phyloP scores from a whole-genome alignment of 2,329 filamentous ascomycete species.

The Lachnellula arida region DNA sequence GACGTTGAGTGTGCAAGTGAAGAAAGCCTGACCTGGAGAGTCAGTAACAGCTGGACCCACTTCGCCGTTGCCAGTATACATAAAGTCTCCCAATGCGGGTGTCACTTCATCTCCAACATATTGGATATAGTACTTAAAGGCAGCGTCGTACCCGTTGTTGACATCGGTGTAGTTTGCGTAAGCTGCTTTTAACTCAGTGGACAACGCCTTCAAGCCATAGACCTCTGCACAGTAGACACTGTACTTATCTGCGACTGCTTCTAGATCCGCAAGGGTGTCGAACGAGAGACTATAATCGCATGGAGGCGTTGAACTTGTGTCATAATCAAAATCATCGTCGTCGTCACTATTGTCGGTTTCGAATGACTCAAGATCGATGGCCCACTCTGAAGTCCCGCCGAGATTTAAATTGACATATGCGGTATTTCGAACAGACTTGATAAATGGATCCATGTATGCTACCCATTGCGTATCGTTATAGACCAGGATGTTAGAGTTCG shows the following conservation, averaged over 20 bases:
- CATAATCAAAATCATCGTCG: neutral
- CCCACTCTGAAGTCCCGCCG: conserved; percentile 33
- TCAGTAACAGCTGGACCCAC: neutral
- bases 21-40: conserved; percentile 8
- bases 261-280: conserved; percentile 1
- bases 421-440: conserved; percentile 19
- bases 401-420: conserved; percentile 24
- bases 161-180: conserved; percentile 6
- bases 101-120: conserved; percentile 12
- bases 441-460: conserved; percentile 25
- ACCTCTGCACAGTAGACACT: conserved; percentile 3
- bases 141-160: conserved; percentile 10
- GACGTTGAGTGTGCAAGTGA: conserved; percentile 1
- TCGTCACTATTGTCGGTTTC: neutral
- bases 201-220: conserved; percentile 3
- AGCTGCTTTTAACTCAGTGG: neutral
- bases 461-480: conserved; percentile 28
- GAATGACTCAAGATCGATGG: conserved; percentile 29
- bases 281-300: conserved; percentile 8
- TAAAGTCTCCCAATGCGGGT: neutral
- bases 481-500: conserved; percentile 20
- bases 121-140: conserved; percentile 11
- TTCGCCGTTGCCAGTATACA: neutral
- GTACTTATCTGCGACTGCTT: conserved; percentile 2
- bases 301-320: neutral